phyloP scores from a whole-genome alignment of 2,329 filamentous ascomycete species.

The Penicillium sp. region DNA sequence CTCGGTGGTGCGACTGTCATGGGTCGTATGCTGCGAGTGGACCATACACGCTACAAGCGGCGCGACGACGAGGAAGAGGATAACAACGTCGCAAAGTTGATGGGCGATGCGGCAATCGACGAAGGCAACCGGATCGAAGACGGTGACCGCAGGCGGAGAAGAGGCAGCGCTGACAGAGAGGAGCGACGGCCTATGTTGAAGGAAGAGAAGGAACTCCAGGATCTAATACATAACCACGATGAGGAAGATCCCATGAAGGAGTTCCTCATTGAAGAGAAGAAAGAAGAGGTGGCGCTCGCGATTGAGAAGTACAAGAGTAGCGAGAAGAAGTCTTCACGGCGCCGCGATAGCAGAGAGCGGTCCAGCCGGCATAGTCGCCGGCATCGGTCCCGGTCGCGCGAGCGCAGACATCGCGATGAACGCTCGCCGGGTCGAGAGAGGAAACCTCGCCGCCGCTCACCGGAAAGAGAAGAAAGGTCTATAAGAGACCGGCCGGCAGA shows the following conservation, averaged over 20 bases:
- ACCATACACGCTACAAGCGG: constrained; percentile 88
- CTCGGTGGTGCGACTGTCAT: constrained; percentile 80
- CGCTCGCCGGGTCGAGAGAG: constrained; percentile 27
- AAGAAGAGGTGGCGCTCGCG: constrained; percentile 76
- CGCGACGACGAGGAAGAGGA: constrained; percentile 66
- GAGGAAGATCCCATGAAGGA: constrained; percentile 98
- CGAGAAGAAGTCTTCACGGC: constrained; percentile 44
- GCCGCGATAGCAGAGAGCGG: constrained; percentile 38
- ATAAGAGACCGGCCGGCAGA: constrained; percentile 28
- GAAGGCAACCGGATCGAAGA: constrained; percentile 32
- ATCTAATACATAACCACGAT: constrained; percentile 75
- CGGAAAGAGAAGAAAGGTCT: constrained; percentile 28
- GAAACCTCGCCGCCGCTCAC: constrained; percentile 24
- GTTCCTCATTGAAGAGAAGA: constrained; percentile 86
- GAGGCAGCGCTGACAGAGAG: constrained; percentile 49
- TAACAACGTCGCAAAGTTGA: constrained; percentile 48
- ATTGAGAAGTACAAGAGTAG: constrained; percentile 55
- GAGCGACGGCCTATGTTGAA: constrained; percentile 64
- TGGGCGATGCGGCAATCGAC: constrained; percentile 46
- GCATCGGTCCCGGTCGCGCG: constrained; percentile 41
- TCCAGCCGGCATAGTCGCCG: constrained; percentile 45
- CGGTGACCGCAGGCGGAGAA: constrained; percentile 34
- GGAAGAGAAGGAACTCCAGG: constrained; percentile 77
- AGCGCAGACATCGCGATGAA: constrained; percentile 30
- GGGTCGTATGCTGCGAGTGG: constrained; percentile 78